phyloP scores from a whole-genome alignment of 228 moss, liverwort and hornwort species.

The Sphagnum fallax region DNA sequence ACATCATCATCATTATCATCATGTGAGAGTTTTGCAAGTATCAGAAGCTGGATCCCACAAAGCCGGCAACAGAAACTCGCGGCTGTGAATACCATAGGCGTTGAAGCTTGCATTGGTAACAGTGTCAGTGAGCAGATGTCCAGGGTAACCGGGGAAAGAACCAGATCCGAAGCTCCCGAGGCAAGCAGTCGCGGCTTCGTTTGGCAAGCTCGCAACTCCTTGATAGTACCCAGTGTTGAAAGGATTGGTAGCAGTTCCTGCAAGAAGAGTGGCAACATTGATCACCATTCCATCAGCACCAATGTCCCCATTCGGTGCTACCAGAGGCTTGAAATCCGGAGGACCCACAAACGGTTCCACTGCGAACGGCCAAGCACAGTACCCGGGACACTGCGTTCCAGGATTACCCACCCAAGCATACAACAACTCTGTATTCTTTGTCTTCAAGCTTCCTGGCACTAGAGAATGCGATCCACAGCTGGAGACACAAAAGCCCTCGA shows the following conservation, averaged over 20 bases:
- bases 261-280: slow-evolving; percentile 49
- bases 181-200: slow-evolving; percentile 56
- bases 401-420: slow-evolving; percentile 60
- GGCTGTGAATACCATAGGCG: slow-evolving; percentile 40
- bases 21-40: slow-evolving; percentile 11
- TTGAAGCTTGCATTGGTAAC: slow-evolving; percentile 27
- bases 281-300: slow-evolving; percentile 32
- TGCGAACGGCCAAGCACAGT: slow-evolving; percentile 26
- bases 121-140: neutral
- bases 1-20: neutral
- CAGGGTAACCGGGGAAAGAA: slow-evolving; percentile 38
- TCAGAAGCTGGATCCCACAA: slow-evolving; percentile 31
- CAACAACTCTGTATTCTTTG: slow-evolving; percentile 25
- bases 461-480: slow-evolving; percentile 41
- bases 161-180: slow-evolving; percentile 46
- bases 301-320: slow-evolving; percentile 40
- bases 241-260: slow-evolving; percentile 49
- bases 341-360: slow-evolving; percentile 1
- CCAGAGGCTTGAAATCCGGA: slow-evolving; percentile 10
- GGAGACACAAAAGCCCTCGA: slow-evolving; percentile 49
- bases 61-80: slow-evolving; percentile 46
- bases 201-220: slow-evolving; percentile 38
- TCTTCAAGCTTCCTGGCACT: slow-evolving; percentile 8
- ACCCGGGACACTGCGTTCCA: slow-evolving; percentile 26
- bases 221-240: slow-evolving; percentile 44